These are phyloP conservation scores for Salix arbutifolia DNA, from an alignment of 345 rosid species.

Conservation along the genomic window DNA sequence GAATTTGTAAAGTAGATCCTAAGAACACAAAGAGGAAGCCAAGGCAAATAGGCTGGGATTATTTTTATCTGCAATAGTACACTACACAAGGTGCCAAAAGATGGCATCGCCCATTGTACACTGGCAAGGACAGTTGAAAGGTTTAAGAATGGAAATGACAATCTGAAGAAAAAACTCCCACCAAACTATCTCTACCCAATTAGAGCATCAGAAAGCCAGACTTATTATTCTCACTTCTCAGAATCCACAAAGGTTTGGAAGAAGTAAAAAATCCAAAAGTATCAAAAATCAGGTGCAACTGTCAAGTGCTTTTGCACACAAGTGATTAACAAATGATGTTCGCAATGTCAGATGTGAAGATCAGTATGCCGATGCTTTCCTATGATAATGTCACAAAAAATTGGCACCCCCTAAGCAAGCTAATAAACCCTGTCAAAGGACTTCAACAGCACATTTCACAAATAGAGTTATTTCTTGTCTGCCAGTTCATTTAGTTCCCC, in stretches of 20 bases:
- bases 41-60: too few species aligned
- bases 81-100: too few species aligned
- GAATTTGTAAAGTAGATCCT: too few species aligned
- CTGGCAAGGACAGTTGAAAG: too few species aligned
- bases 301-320: neutral
- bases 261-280: neutral
- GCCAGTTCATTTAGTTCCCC: neutral
- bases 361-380: neutral
- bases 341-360: neutral
- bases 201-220: too few species aligned
- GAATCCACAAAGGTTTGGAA: neutral
- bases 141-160: too few species aligned
- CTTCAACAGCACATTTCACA: neutral
- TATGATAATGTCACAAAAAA: neutral
- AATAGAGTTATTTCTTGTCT: neutral
- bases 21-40: too few species aligned
- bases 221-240: too few species aligned
- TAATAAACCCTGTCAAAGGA: neutral
- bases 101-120: too few species aligned
- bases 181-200: too few species aligned
- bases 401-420: neutral
- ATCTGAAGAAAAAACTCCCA: too few species aligned
- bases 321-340: neutral
- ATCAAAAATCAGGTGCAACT: neutral
- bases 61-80: too few species aligned